Base-by-base conservation (phyloP, 805 yeast genomes). In the Saturnispora serradocipensis region DNA sequence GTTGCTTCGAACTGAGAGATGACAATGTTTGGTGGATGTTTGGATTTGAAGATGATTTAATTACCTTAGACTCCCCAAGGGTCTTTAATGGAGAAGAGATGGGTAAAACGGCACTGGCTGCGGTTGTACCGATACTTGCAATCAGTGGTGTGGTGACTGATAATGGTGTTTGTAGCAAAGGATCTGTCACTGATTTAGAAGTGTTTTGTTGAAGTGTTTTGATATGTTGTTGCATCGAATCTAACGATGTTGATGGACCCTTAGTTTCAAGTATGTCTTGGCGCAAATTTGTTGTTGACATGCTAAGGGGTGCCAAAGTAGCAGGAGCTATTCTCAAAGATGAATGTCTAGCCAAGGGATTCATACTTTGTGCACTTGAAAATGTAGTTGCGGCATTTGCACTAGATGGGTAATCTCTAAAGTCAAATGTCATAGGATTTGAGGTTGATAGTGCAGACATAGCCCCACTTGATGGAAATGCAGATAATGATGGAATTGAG, bases 401-500 rank as follows among this genome's bases (percentile, higher is more conserved):
- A n/a, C 52, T 42, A 30, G 43, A 30, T 2, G 51, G 51, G n/a
- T 43, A 43, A 25, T 36, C 43, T 6, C 46, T 40, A n/a, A 38
- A 25, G 28, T 30, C 44, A 44, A 36, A 36, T 15, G 38, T 25
- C 15, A 36, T 20, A 9, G 48, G 16, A 11, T 20, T 27, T 15
- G 49, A 36, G 1, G 49, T 9, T 8, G 45, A 30, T 20, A 48
- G 27, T 28, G 58, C 54, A 3, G 61, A 49, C 18, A 53, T 16
- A 10, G 56, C 49, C 22, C 54, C 55, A 45, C 53, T 52, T 40
- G 56, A 52, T 32, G 61, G 62, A 52, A 68, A 59, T 45, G 63
- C 65, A 6, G 66, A 61, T 46, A 67, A 58, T 3, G 72, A 68
- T 15, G 72, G 72, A 47, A 68, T 66, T 7, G 72, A 61, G 10